These are phyloP conservation scores for Fusarium nelsonii DNA, from an alignment of 2,329 filamentous ascomycete genomes.

Conservation along the genomic window DNA sequence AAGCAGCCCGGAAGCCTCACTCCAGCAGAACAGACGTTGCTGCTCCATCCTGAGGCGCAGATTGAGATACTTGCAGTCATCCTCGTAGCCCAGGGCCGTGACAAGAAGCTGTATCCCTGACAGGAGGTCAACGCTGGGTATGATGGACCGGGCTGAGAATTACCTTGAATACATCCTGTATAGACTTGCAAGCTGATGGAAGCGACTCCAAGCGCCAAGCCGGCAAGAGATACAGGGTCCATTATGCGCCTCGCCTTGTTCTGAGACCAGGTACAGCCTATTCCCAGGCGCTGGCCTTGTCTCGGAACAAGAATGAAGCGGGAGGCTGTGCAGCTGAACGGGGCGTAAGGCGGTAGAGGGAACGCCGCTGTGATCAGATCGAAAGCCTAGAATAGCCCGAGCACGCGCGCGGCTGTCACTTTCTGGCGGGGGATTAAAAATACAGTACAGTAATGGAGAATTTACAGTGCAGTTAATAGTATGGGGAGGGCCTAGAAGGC, in stretches of 20 bases:
- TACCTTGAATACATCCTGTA: constrained; percentile 60
- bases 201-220: constrained; percentile 60
- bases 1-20: constrained; percentile 62
- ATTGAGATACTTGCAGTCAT: constrained; percentile 63
- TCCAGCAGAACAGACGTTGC: constrained; percentile 63
- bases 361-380: not conserved
- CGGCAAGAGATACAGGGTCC: constrained; percentile 59
- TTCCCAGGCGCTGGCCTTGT: not conserved
- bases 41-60: constrained; percentile 63
- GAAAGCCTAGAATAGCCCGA: not conserved
- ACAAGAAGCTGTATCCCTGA: constrained; percentile 62
- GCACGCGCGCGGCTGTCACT: not conserved
- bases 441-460: not conserved
- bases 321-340: constrained; percentile 19
- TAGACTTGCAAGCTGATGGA: constrained; percentile 61
- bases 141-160: not conserved
- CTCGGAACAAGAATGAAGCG: not conserved
- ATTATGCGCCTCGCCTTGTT: constrained; percentile 43
- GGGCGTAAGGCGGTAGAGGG: not conserved
- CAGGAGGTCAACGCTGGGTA: constrained; percentile 1
- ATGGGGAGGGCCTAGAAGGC: not conserved
- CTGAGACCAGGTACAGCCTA: constrained; percentile 11
- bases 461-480: not conserved
- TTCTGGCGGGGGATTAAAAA: not conserved
- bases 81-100: constrained; percentile 61